Conservation (phyloP, 1,139 yeast species). For the Candida sanyaensis region DNA sequence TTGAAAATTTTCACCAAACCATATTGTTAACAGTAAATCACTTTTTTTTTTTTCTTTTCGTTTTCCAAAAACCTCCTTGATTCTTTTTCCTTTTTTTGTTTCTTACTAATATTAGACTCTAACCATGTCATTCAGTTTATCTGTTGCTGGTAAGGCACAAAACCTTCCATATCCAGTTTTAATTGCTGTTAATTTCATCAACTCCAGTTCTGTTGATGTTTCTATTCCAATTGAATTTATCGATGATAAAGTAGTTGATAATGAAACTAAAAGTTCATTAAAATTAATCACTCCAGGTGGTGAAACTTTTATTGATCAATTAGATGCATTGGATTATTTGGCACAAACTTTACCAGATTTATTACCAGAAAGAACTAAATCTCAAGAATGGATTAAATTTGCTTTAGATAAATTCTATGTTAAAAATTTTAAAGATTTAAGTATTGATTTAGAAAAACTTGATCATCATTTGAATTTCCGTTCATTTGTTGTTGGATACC, state of each 20-base stretch:
- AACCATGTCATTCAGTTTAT: constrained; percentile 40
- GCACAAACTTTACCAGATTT: constrained; percentile 47
- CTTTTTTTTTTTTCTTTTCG: neutral
- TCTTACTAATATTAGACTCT: neutral
- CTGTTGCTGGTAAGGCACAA: constrained; percentile 85
- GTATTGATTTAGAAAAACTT: constrained; percentile 69
- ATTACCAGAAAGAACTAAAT: constrained; percentile 30
- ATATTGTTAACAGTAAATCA: no score
- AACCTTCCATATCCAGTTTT: constrained; percentile 78
- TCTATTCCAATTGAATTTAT: constrained; percentile 65
- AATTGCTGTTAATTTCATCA: constrained; percentile 75
- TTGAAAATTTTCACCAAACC: neutral
- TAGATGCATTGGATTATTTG: constrained; percentile 45
- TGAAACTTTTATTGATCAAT: constrained; percentile 45
- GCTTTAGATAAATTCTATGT: constrained; percentile 70
- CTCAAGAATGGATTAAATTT: constrained; percentile 65
- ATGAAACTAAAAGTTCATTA: constrained; percentile 40
- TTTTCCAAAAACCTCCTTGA: neutral
- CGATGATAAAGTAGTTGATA: constrained; percentile 57
- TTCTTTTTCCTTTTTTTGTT: neutral
- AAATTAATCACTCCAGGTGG: constrained; percentile 48
- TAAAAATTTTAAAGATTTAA: constrained; percentile 84
- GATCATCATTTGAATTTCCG: constrained; percentile 86
- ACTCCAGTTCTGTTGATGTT: constrained; percentile 43
- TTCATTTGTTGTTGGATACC: constrained; percentile 71